phyloP scores from a whole-genome alignment of 768 basidiomycete species.

The Termitomyces bulborhizus region DNA sequence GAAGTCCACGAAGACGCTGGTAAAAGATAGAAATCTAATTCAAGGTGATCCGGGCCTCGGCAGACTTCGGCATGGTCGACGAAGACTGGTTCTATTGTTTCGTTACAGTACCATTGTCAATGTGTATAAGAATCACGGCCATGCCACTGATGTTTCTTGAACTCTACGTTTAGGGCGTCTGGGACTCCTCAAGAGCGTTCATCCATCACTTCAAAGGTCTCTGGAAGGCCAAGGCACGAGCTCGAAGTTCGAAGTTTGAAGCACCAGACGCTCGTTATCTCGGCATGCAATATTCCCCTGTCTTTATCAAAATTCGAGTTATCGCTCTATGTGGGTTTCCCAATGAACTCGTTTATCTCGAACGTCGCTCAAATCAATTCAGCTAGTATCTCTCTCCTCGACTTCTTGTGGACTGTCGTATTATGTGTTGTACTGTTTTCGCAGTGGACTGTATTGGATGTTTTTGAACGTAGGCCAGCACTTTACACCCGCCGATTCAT shows the following conservation, averaged over 20 bases:
- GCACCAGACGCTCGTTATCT: neutral
- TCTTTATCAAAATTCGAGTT: slow-evolving; percentile 16
- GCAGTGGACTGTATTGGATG: slow-evolving; percentile 40
- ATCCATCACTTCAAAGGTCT: neutral
- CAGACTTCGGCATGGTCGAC: no score
- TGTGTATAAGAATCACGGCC: neutral
- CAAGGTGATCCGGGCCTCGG: no score
- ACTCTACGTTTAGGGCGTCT: neutral
- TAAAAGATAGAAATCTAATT: no score
- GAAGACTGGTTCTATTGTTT: no score
- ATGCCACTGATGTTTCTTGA: neutral
- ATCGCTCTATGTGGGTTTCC: slow-evolving; percentile 18
- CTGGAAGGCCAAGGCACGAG: slow-evolving; percentile 5
- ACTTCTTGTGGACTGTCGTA: slow-evolving; percentile 43
- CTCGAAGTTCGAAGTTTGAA: neutral
- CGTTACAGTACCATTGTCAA: no score
- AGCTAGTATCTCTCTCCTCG: slow-evolving; percentile 39
- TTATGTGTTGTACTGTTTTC: slow-evolving; percentile 39
- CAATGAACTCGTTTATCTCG: no score
- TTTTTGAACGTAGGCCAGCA: slow-evolving; percentile 34
- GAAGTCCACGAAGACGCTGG: no score
- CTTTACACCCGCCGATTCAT: neutral
- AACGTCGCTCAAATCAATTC: neutral
- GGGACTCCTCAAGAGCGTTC: neutral
- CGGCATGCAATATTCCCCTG: slow-evolving; percentile 13